Evolutionary conservation across 164 flowering plant genomes (phyloP), one percentile per base, ranked within the genome.

Genomic region (Tinospora cordifolia): DNA sequence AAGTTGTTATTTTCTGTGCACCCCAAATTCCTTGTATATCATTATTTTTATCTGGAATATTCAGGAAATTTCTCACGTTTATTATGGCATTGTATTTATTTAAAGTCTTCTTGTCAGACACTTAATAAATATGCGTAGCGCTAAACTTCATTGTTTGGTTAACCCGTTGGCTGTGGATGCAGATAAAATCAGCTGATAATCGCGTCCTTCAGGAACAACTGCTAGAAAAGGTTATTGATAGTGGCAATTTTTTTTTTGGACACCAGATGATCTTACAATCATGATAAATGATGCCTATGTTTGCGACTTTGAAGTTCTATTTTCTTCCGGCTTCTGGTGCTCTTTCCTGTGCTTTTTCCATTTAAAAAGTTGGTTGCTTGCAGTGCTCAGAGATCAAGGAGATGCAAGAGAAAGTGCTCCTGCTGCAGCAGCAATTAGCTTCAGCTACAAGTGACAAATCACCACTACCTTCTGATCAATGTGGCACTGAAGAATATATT

Each of bases 111-210:
- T 1, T 9, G 12, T 44, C 9, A 9, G 47, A 44, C 47, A 44
- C 3, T 14, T 9, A 44, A 11, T 14, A 44, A 14, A 9, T 44
- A 44, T 57, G 54, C 11, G 14, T 47, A 19, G 19, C 14, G 54
- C 54, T 13, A 47, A 47, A 1, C 36, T 30, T 30, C 36, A 30
- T 30, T 4, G 4, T 30, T 30, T 30, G 69, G 41, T 67, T 49
- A 64, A 69, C 22, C 44, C 39, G 40, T 8, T 49, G 4, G 12
- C 27, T 66, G 38, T 67, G 65, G 58, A 73, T 83, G 83, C 91
- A 95, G 99, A 82, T 95, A 62, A 92, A 87, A 77, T 79, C 97
- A 57, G 99, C 99, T 49, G 99, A 95, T 75, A 95, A 92, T 63
- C 93, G 97, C 41, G 76, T 95, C 17, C 91, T 95, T 62, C 98